phyloP scores from a whole-genome alignment of 371 early-diverging fungal species.

The Syncephalastrum racemosum region DNA sequence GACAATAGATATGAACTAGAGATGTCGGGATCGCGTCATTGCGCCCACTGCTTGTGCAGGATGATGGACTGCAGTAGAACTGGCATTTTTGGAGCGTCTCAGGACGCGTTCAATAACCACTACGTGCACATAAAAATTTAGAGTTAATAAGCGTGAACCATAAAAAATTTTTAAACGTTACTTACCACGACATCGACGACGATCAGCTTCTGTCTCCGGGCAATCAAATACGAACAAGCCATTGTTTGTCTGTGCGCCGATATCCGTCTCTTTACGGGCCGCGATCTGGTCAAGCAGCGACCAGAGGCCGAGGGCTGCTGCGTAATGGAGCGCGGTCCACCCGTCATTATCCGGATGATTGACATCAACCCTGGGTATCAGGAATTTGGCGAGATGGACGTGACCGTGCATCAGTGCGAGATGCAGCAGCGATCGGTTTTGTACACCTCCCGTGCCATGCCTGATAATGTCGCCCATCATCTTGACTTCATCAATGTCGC shows the following conservation, averaged over 20 bases:
- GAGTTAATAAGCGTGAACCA: constrained; percentile 2
- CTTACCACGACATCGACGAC: constrained; percentile 38
- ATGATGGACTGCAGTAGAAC: too few relatives aligned
- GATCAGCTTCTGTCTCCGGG: constrained; percentile 28
- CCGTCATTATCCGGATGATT: constrained; percentile 42
- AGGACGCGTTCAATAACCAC: constrained; percentile 11
- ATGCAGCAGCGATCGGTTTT: constrained; percentile 29
- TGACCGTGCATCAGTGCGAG: constrained; percentile 43
- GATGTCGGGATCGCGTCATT: too few relatives aligned
- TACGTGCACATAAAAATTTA: constrained; percentile 9
- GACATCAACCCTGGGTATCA: constrained; percentile 31
- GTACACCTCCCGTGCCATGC: constrained; percentile 11
- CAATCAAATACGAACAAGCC: constrained; percentile 39
- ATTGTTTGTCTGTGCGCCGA: constrained; percentile 33
- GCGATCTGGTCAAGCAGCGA: constrained; percentile 30
- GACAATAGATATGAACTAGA: too few relatives aligned
- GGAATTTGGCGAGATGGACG: constrained; percentile 24
- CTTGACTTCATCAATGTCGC: constrained; percentile 28
- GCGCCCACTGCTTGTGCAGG: too few relatives aligned
- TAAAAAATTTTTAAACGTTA: neutral
- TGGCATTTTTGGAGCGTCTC: constrained; percentile 3
- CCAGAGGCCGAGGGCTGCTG: constrained; percentile 45
- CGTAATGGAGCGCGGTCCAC: constrained; percentile 52
- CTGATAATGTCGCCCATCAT: neutral
- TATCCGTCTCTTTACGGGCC: constrained; percentile 22